phyloP scores from a whole-genome alignment of 1,284 basidiomycete genomes.

The Apiotrichum sp. region DNA sequence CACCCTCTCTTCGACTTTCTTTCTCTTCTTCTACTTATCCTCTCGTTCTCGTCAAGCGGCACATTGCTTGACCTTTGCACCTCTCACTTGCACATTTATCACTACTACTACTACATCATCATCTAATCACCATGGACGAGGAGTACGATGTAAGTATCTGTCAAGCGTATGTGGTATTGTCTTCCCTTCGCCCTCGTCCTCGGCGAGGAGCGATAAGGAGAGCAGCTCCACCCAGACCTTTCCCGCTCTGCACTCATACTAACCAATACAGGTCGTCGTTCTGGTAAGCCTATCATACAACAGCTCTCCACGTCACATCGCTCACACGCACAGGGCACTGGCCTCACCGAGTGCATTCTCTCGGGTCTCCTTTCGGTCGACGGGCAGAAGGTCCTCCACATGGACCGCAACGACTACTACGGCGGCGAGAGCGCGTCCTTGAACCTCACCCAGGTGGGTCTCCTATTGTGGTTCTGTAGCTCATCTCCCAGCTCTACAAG shows the following conservation, averaged over 20 bases:
- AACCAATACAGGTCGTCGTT: conserved; percentile 67
- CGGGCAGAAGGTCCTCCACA: conserved; percentile 99
- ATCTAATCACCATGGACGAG: conserved; percentile 44
- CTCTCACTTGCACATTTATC: not conserved
- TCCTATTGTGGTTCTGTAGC: no score
- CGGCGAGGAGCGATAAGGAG: no score
- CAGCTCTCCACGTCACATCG: not conserved
- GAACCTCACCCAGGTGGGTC: conserved; percentile 85
- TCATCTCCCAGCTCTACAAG: conserved; percentile 70
- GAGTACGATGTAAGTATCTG: conserved; percentile 46
- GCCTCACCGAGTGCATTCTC: conserved; percentile 96
- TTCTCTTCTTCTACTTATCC: not conserved
- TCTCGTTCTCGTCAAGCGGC: not conserved
- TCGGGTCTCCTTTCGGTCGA: conserved; percentile 95
- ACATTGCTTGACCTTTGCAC: not conserved
- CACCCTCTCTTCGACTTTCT: conserved; percentile 1
- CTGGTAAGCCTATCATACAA: conserved; percentile 47
- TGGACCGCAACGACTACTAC: conserved; percentile 99
- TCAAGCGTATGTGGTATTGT: no score
- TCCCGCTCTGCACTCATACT: not conserved
- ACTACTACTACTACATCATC: not conserved
- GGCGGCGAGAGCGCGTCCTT: conserved; percentile 95
- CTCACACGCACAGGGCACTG: conserved; percentile 60
- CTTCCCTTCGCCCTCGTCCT: no score
- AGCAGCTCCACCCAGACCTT: no score